phyloP scores from a whole-genome alignment of 2,329 filamentous ascomycete species.

The Exserohilum turcica region DNA sequence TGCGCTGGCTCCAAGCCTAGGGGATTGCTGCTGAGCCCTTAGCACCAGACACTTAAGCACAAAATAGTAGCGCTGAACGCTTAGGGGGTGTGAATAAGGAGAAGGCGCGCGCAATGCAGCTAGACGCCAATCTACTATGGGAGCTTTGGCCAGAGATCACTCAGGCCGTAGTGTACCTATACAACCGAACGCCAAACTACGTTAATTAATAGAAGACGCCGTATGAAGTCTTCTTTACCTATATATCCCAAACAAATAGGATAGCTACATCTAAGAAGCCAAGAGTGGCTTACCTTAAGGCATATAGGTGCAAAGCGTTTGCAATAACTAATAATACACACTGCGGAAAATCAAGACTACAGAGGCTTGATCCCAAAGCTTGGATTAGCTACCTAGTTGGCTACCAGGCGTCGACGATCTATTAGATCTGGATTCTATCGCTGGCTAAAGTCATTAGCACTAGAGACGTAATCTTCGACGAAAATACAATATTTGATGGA shows the following conservation, averaged over 20 bases:
- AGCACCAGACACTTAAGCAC: constrained; percentile 11
- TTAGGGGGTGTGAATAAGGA: constrained; percentile 15
- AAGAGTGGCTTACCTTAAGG: constrained; percentile 9
- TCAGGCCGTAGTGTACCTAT: constrained; percentile 8
- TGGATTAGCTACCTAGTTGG: constrained; percentile 14
- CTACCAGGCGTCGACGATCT: constrained; percentile 9
- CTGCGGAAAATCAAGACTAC: constrained; percentile 3
- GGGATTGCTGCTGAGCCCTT: constrained; percentile 11
- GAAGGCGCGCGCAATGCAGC: constrained; percentile 5
- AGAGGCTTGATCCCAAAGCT: constrained; percentile 7
- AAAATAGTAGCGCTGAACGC: constrained; percentile 1
- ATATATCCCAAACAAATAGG: neutral
- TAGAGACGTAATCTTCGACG: constrained; percentile 7
- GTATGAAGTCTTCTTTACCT: constrained; percentile 6
- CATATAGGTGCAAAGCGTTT: constrained; percentile 17
- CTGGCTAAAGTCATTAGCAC: constrained; percentile 9
- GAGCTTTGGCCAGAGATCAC: constrained; percentile 6
- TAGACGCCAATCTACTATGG: constrained; percentile 9
- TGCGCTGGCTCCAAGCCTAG: neutral
- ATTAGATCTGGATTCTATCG: constrained; percentile 5
- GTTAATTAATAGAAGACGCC: constrained; percentile 12
- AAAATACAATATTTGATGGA: constrained; percentile 1
- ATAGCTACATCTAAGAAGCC: constrained; percentile 7
- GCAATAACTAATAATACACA: constrained; percentile 6
- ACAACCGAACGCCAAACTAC: constrained; percentile 13